Evolutionary conservation across 495 filamentous ascomycete genomes (phyloP).

Genomic region (Annulohypoxylon nitens): DNA sequence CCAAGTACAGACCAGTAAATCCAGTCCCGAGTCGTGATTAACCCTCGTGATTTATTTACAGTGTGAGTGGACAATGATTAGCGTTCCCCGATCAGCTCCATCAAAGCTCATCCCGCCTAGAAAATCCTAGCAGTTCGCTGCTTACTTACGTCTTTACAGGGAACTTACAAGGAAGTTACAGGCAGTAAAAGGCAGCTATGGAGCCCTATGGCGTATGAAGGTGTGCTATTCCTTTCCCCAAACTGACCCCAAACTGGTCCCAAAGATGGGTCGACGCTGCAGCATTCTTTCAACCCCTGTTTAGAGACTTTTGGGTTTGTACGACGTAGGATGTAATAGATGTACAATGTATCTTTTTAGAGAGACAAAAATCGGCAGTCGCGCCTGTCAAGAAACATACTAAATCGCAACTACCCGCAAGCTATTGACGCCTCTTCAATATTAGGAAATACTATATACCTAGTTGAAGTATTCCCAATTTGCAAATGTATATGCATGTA

Average conservation of each 20-base stretch:
- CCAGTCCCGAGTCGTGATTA: conserved; percentile 43
- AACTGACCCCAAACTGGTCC: conserved; percentile 10
- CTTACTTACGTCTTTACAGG: conserved; percentile 31
- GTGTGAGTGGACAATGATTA: conserved; percentile 47
- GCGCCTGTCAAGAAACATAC: conserved; percentile 33
- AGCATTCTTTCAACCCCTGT: conserved; percentile 22
- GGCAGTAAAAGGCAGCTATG: conserved; percentile 18
- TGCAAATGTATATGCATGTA: neutral
- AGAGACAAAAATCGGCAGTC: conserved; percentile 19
- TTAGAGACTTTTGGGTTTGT: conserved; percentile 19
- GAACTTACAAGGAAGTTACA: conserved; percentile 25
- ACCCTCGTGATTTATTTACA: conserved; percentile 48
- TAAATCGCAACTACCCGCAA: conserved; percentile 15
- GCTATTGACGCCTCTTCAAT: conserved; percentile 8
- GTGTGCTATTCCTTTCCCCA: conserved; percentile 30
- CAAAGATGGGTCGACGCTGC: conserved; percentile 10
- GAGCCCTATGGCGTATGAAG: conserved; percentile 33
- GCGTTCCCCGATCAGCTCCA: conserved; percentile 24
- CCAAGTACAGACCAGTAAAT: conserved; percentile 2
- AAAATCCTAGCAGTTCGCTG: neutral
- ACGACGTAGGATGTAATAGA: neutral
- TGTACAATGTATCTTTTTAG: neutral
- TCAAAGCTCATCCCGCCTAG: conserved; percentile 8
- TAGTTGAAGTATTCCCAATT: neutral
- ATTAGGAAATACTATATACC: neutral